Evolutionary conservation across 306 rosid genomes (phyloP).

Genomic region (Erythrophleum fordii): DNA sequence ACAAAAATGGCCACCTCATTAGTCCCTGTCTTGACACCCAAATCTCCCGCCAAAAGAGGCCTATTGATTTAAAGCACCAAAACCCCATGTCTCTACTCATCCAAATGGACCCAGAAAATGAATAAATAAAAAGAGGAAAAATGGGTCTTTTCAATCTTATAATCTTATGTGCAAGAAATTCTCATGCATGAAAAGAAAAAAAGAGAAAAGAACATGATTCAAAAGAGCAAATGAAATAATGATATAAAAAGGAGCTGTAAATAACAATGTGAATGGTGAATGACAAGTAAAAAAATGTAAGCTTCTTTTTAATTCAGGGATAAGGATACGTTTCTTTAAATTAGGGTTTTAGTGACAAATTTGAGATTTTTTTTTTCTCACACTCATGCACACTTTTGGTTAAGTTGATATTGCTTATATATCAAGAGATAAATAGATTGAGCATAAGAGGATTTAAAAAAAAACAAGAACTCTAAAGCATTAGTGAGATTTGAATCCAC

Average conservation of each 20-base stretch:
- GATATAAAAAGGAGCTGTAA: conserved; percentile 9
- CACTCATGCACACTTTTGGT: too few species aligned
- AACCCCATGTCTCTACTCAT: background rate
- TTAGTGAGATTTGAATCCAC: too few species aligned
- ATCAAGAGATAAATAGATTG: too few species aligned
- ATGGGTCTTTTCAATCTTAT: conserved; percentile 12
- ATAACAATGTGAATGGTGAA: conserved; percentile 22
- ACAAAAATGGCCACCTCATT: conserved; percentile 39
- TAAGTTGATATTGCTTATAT: too few species aligned
- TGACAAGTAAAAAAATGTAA: background rate
- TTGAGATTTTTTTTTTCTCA: too few species aligned
- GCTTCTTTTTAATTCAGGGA: too few species aligned
- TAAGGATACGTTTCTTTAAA: too few species aligned
- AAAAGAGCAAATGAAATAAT: background rate
- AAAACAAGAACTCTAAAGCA: too few species aligned
- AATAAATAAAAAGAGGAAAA: background rate
- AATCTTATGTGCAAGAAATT: background rate
- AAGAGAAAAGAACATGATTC: background rate
- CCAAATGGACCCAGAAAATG: background rate
- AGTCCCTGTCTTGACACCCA: conserved; percentile 53
- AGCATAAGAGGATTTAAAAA: too few species aligned
- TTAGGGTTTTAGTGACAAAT: too few species aligned
- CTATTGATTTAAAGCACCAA: conserved; percentile 31
- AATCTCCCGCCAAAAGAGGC: conserved; percentile 63
- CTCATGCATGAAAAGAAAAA: background rate